Percentiles rank a stretch among this genome's conserved stretches.
phyloP scores from a whole-genome alignment of 2,329 filamentous ascomycete genomes.

The Xylariales sp. region DNA sequence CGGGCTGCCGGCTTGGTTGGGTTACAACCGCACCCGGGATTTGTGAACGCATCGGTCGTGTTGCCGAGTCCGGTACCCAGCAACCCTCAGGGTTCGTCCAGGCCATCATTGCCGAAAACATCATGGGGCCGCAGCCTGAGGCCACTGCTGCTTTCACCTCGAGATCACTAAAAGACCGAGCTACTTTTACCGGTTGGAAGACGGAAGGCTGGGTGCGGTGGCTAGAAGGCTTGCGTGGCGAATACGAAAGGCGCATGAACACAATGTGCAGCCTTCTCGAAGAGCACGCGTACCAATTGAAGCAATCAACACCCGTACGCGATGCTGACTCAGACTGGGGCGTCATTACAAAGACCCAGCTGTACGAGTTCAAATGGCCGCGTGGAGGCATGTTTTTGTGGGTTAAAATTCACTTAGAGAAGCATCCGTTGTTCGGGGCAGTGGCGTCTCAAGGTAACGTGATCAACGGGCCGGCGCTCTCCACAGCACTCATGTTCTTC shows the following conservation, averaged over 20 bases:
- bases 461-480: slow-evolving; percentile 67
- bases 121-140: slow-evolving; percentile 76
- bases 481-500: slow-evolving; percentile 76
- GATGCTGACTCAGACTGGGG: slow-evolving; percentile 73
- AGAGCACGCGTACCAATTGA: slow-evolving; percentile 72
- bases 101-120: slow-evolving; percentile 78
- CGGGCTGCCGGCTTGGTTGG: slow-evolving; percentile 91
- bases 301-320: slow-evolving; percentile 65
- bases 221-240: slow-evolving; percentile 84
- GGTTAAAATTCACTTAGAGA: slow-evolving; percentile 77
- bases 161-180: slow-evolving; percentile 61
- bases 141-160: slow-evolving; percentile 57
- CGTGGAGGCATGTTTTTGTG: slow-evolving; percentile 94
- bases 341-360: slow-evolving; percentile 77
- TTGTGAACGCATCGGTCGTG: slow-evolving; percentile 77
- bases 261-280: slow-evolving; percentile 81
- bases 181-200: slow-evolving; percentile 72
- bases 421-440: slow-evolving; percentile 74
- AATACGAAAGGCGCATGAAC: slow-evolving; percentile 87
- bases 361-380: slow-evolving; percentile 83
- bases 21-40: slow-evolving; percentile 85
- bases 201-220: slow-evolving; percentile 90
- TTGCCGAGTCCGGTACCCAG: slow-evolving; percentile 82
- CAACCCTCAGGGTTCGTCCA: slow-evolving; percentile 93
- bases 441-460: slow-evolving; percentile 52